Evolutionary conservation across 2,329 filamentous ascomycete species (phyloP), one percentile per base, ranked within the genome.

Genomic region (Pseudocercospora eumusae): DNA sequence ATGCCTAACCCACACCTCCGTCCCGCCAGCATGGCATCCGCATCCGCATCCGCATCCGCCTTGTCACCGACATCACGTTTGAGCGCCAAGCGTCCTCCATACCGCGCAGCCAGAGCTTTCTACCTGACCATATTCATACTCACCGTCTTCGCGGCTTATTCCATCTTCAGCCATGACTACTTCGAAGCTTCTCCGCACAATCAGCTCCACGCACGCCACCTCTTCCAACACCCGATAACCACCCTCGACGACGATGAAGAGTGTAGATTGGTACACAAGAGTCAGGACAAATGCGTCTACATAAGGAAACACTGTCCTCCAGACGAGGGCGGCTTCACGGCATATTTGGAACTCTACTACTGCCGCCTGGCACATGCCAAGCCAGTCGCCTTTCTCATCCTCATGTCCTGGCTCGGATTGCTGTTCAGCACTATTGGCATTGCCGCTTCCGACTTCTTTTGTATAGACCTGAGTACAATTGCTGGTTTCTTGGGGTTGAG

Each of bases 371-470:
- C 82, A 59, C 77, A 85, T 58, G 86, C 82, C 13, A 88, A 91
- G 72, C 87, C 90, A 0, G 66, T 96, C 50, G 92, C 90, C n/a
- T 96, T 99, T 72, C 74, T 81, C 21, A 80, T 96, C 45, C 81
- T 99, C 50, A 84, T 91, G 15, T 70, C 88, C 63, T 99, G 95
- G 95, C 84, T 97, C 6, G 90, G 86, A 40, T 80, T 98, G 59
- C 86, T 99, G 7, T 99, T 99, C 78, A 93, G 90, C 69, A 98
- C 95, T 13, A 97, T 99, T 67, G 95, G 95, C 63, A 97, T 99
- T 66, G 95, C 95, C 13, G 95, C 95, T 21, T 97, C 92, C 77
- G 95, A 99, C 78, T 99, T 99, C 81, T 95, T 99, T 78, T 98
- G 93, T 78, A 87, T 98, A 78, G 96, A 99, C 73, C 83, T 99